Percentiles rank a stretch among this genome's conserved stretches.
Conservation (phyloP, 371 early-diverging fungal genomes). For the Mucor sp. region DNA sequence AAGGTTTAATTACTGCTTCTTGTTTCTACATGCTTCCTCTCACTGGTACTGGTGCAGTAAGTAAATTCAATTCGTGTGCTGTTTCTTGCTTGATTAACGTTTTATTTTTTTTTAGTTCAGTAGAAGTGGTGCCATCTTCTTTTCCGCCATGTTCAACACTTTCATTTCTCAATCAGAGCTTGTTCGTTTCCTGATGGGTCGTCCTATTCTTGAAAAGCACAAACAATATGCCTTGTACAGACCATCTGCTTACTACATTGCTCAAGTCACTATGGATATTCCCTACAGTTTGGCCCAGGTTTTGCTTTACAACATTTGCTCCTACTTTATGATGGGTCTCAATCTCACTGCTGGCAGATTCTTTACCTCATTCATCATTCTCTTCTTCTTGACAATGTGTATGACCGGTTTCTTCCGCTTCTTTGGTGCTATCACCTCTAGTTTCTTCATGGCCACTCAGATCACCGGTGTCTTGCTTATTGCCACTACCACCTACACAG, state of each 20-base stretch:
- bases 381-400: slow-evolving; percentile 51
- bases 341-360: slow-evolving; percentile 52
- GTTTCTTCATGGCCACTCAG: slow-evolving; percentile 58
- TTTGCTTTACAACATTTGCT: slow-evolving; percentile 51
- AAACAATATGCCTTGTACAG: slow-evolving; percentile 68
- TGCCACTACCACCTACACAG: slow-evolving; percentile 60
- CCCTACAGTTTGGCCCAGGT: slow-evolving; percentile 31
- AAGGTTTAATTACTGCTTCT: slow-evolving; percentile 71
- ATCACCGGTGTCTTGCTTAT: slow-evolving; percentile 60
- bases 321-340: slow-evolving; percentile 68
- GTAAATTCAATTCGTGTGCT: not conserved
- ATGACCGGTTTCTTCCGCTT: slow-evolving; percentile 51
- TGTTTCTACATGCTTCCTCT: slow-evolving; percentile 62
- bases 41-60: slow-evolving; percentile 58
- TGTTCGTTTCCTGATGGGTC: slow-evolving; percentile 52
- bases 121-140: slow-evolving; percentile 59
- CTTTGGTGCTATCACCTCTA: slow-evolving; percentile 51
- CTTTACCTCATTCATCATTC: slow-evolving; percentile 51
- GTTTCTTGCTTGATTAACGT: no score
- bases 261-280: slow-evolving; percentile 53
- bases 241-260: slow-evolving; percentile 64
- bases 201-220: slow-evolving; percentile 69
- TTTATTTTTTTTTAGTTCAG: no score
- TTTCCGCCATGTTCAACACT: slow-evolving; percentile 56
- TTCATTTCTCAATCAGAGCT: slow-evolving; percentile 59